phyloP scores from a whole-genome alignment of 1,139 yeast genomes.

The Taphrina flavorubra region DNA sequence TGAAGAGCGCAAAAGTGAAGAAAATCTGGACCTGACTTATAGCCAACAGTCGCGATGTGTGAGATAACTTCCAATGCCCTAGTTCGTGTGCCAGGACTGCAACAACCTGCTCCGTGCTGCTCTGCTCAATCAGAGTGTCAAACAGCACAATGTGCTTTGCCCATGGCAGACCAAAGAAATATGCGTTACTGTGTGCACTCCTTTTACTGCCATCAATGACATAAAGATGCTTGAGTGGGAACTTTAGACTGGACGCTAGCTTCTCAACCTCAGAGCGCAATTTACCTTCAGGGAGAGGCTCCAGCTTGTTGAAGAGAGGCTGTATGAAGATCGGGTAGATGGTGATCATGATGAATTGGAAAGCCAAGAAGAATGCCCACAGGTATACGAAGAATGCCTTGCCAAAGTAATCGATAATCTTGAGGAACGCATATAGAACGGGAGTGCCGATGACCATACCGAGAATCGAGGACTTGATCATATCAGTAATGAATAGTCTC shows the following conservation, averaged over 20 bases:
- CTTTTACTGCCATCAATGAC: slow-evolving; percentile 96
- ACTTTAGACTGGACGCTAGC: slow-evolving; percentile 73
- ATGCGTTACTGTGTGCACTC: slow-evolving; percentile 95
- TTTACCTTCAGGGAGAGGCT: slow-evolving; percentile 90
- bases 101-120: slow-evolving; percentile 77
- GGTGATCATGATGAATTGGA: slow-evolving; percentile 75
- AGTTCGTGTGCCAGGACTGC: slow-evolving; percentile 97
- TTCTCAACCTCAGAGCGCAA: slow-evolving; percentile 79
- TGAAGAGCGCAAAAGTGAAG: slow-evolving; percentile 70
- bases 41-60: slow-evolving; percentile 72
- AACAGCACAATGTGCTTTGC: slow-evolving; percentile 90
- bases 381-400: slow-evolving; percentile 79
- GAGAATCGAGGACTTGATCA: slow-evolving; percentile 64
- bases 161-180: slow-evolving; percentile 95
- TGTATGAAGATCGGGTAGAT: slow-evolving; percentile 81
- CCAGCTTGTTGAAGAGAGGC: slow-evolving; percentile 88
- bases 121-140: slow-evolving; percentile 85
- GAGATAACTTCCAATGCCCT: slow-evolving; percentile 95
- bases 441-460: slow-evolving; percentile 71
- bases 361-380: slow-evolving; percentile 69
- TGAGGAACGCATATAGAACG: slow-evolving; percentile 72
- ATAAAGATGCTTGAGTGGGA: slow-evolving; percentile 83
- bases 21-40: slow-evolving; percentile 70
- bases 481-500: slow-evolving; percentile 72
- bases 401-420: slow-evolving; percentile 79